phyloP scores from a whole-genome alignment of 2,329 filamentous ascomycete genomes.

The Exophiala mesophila region DNA sequence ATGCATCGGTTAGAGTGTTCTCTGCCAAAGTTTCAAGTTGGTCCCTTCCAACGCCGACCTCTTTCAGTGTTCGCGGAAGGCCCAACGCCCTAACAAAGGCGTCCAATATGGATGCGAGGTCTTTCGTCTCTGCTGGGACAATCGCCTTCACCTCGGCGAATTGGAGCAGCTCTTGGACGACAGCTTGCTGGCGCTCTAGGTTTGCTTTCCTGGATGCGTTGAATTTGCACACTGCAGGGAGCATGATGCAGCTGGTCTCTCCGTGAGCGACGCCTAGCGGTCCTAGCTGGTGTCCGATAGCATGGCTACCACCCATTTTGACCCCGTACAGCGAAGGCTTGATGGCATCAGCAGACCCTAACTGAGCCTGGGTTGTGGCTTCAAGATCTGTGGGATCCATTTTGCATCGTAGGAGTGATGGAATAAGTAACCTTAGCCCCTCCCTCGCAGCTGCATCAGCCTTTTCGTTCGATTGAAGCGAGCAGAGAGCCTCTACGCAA shows the following conservation, averaged over 20 bases:
- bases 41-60: constrained; percentile 15
- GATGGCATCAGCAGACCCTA: constrained; percentile 19
- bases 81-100: constrained; percentile 13
- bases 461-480: constrained; percentile 7
- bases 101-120: constrained; percentile 19
- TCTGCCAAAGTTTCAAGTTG: constrained; percentile 14
- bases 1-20: constrained; percentile 18
- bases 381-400: constrained; percentile 1
- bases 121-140: constrained; percentile 21
- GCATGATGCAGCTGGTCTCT: constrained; percentile 53
- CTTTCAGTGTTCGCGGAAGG: constrained; percentile 15
- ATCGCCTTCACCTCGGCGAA: constrained; percentile 9
- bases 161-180: constrained; percentile 30
- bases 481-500: constrained; percentile 30
- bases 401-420: constrained; percentile 24
- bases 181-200: constrained; percentile 38
- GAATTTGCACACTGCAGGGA: constrained; percentile 52
- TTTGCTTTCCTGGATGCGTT: constrained; percentile 41
- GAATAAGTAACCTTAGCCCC: constrained; percentile 24
- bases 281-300: constrained; percentile 49
- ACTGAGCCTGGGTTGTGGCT: constrained; percentile 1
- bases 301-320: constrained; percentile 46
- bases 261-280: constrained; percentile 55
- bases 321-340: constrained; percentile 29
- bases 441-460: constrained; percentile 23